Conservation (phyloP, 192 early-diverging fungal genomes). For the Funneliformis mosseae region DNA sequence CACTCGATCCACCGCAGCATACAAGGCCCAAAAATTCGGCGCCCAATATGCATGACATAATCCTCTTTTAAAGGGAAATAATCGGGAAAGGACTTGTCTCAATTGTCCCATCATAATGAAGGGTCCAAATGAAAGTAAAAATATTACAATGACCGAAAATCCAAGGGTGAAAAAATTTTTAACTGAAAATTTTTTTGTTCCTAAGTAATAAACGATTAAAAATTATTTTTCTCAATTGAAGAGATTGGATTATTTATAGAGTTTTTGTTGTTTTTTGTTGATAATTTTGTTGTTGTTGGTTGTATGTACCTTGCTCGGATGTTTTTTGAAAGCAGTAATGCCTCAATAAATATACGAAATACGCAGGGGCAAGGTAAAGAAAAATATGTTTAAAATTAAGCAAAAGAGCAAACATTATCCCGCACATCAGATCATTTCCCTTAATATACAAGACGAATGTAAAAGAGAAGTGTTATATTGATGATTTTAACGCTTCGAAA, state of each 20-base stretch:
- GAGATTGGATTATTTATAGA: not conserved
- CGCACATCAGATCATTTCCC: conserved; percentile 66
- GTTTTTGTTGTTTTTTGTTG: conserved; percentile 8
- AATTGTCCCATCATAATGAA: conserved; percentile 73
- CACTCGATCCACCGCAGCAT: conserved; percentile 76
- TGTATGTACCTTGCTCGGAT: not conserved
- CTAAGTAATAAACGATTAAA: not conserved
- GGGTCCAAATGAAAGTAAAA: conserved; percentile 82
- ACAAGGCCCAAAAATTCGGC: conserved; percentile 96
- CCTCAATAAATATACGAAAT: conserved; percentile 86
- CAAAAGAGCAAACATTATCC: conserved; percentile 79
- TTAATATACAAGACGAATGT: conserved; percentile 28
- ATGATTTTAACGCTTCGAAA: not conserved
- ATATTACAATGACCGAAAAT: conserved; percentile 61
- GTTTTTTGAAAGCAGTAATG: conserved; percentile 63
- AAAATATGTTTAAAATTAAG: conserved; percentile 99
- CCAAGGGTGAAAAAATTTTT: conserved; percentile 66
- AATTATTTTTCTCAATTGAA: not conserved
- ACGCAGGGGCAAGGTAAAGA: conserved; percentile 87
- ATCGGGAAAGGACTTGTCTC: conserved; percentile 73
- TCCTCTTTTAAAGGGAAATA: conserved; percentile 98
- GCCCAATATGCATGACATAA: conserved; percentile 97
- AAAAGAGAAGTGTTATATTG: not conserved
- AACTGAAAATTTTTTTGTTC: conserved; percentile 34
- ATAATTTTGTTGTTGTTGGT: not conserved